These are phyloP conservation scores for Fusarium cyanostomum DNA, from an alignment of 2,329 filamentous ascomycete species.

Conservation along the genomic window DNA sequence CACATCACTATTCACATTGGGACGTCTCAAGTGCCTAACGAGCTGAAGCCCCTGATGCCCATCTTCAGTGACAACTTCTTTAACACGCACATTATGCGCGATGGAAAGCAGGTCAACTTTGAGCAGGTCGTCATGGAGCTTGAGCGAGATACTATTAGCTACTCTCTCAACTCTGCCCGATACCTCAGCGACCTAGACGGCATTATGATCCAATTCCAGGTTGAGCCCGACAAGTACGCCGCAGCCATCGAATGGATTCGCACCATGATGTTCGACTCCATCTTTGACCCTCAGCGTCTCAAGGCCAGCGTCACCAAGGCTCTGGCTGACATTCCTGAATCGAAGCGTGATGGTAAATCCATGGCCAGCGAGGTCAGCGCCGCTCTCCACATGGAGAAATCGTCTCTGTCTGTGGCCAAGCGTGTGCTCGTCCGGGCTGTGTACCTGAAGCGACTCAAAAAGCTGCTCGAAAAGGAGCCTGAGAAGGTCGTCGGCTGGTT, in stretches of 20 bases:
- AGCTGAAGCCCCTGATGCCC: conserved; percentile 83
- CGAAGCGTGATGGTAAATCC: conserved; percentile 83
- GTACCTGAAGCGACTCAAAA: conserved; percentile 86
- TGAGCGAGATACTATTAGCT: conserved; percentile 90
- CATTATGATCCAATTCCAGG: conserved; percentile 81
- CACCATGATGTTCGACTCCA: conserved; percentile 85
- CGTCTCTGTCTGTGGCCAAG: conserved; percentile 79
- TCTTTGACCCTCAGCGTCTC: conserved; percentile 79
- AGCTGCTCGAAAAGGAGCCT: conserved; percentile 80
- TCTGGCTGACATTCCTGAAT: conserved; percentile 89
- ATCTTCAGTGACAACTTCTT: conserved; percentile 95
- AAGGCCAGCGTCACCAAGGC: conserved; percentile 78
- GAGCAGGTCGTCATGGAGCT: conserved; percentile 92
- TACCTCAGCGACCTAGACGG: conserved; percentile 82
- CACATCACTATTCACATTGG: conserved; percentile 84
- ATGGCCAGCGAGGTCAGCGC: conserved; percentile 74
- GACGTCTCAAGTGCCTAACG: conserved; percentile 78
- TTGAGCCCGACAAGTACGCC: conserved; percentile 88
- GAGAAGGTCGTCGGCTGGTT: conserved; percentile 80
- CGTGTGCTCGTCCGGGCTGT: conserved; percentile 86
- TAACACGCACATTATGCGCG: conserved; percentile 82
- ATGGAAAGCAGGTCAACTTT: conserved; percentile 82
- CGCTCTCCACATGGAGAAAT: conserved; percentile 81
- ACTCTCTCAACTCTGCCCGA: conserved; percentile 74
- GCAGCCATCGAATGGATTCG: conserved; percentile 85